These are phyloP conservation scores for Xylaria sp. DNA, from an alignment of 2,329 filamentous ascomycete species.

Conservation along the genomic window DNA sequence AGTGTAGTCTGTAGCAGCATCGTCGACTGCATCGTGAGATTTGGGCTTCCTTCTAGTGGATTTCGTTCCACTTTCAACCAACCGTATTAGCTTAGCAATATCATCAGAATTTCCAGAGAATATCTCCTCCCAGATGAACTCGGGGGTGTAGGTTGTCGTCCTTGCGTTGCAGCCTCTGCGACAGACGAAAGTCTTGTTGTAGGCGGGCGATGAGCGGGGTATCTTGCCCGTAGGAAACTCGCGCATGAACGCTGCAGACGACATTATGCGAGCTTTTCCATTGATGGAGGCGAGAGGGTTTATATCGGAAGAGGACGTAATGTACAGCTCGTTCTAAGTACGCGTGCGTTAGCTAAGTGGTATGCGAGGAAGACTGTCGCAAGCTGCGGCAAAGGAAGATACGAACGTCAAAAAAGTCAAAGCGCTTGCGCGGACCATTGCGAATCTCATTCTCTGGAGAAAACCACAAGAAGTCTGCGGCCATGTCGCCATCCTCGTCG, in stretches of 20 bases:
- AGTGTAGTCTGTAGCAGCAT: slow-evolving; percentile 38
- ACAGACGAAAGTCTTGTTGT: slow-evolving; percentile 89
- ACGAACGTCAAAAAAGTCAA: slow-evolving; percentile 77
- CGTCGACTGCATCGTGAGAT: slow-evolving; percentile 49
- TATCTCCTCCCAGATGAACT: slow-evolving; percentile 91
- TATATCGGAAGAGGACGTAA: slow-evolving; percentile 86
- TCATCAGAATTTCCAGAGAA: slow-evolving; percentile 75
- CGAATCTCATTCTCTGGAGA: slow-evolving; percentile 89
- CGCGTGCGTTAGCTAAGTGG: slow-evolving; percentile 17
- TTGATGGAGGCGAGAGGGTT: slow-evolving; percentile 92
- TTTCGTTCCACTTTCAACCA: slow-evolving; percentile 79
- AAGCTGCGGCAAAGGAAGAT: background rate
- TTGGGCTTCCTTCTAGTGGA: slow-evolving; percentile 66
- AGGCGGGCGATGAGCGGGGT: slow-evolving; percentile 76
- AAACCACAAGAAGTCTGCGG: slow-evolving; percentile 95
- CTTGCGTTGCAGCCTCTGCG: slow-evolving; percentile 88
- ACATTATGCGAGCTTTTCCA: slow-evolving; percentile 85
- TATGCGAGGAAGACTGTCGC: slow-evolving; percentile 32
- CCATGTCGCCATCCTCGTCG: slow-evolving; percentile 79
- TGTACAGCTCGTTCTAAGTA: slow-evolving; percentile 85
- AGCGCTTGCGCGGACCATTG: slow-evolving; percentile 83
- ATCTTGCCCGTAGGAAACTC: slow-evolving; percentile 80
- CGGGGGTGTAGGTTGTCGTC: slow-evolving; percentile 89
- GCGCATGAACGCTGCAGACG: slow-evolving; percentile 72
- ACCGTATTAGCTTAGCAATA: slow-evolving; percentile 72